A percentile compares a stretch with the other conserved stretches of the same genome.
phyloP scores from a whole-genome alignment of 768 basidiomycete species.

The Clavaria fumosa region DNA sequence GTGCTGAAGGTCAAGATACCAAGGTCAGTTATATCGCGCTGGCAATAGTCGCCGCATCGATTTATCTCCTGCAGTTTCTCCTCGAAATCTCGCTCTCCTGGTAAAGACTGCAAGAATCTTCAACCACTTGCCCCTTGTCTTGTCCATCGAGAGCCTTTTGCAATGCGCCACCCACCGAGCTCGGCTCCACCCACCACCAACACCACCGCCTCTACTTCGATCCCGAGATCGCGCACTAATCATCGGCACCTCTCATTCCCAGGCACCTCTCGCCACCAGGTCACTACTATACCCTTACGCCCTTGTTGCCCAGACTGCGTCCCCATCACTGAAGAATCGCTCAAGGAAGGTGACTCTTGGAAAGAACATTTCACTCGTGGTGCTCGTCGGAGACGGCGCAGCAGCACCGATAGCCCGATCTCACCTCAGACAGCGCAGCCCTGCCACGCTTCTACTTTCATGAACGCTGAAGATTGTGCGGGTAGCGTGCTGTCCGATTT shows the following conservation, averaged over 20 bases:
- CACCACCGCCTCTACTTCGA: no score
- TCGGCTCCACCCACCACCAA: constrained; percentile 8
- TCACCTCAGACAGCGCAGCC: constrained; percentile 4
- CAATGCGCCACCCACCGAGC: constrained; percentile 9
- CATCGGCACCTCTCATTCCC: constrained; percentile 21
- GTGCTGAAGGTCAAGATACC: constrained; percentile 49
- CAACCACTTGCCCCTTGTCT: constrained; percentile 37
- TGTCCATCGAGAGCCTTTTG: constrained; percentile 26
- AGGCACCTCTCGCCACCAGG: constrained; percentile 21
- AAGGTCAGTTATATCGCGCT: constrained; percentile 25
- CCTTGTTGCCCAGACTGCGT: constrained; percentile 57
- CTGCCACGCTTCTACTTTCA: constrained; percentile 1
- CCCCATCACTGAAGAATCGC: constrained; percentile 38
- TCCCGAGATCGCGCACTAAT: constrained; percentile 2
- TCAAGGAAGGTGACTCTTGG: constrained; percentile 42
- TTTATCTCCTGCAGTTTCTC: constrained; percentile 24
- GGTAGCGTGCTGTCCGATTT: constrained; percentile 9
- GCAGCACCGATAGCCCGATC: constrained; percentile 24
- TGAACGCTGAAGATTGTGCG: constrained; percentile 7
- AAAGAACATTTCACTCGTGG: constrained; percentile 47
- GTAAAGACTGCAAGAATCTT: constrained; percentile 12
- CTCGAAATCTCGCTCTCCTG: constrained; percentile 24
- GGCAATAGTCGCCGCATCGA: constrained; percentile 2
- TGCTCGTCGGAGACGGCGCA: constrained; percentile 41
- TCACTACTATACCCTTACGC: constrained; percentile 49